Conservation (phyloP, 192 early-diverging fungal species). For the Gigaspora rosea region DNA sequence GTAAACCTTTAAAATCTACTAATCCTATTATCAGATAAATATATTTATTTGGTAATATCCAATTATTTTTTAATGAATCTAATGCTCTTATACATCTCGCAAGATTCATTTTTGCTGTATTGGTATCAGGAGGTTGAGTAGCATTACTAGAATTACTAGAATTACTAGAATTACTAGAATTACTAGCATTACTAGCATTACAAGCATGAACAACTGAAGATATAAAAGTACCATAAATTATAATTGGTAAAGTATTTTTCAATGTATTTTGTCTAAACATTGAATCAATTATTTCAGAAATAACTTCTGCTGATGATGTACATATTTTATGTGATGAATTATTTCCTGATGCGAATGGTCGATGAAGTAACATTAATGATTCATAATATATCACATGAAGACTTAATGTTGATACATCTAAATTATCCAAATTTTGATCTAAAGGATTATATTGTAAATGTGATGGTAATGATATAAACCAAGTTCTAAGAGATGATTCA, state of each 20-base stretch:
- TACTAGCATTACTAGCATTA: too few relatives aligned
- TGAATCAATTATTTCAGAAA: conserved; percentile 41
- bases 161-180: too few relatives aligned
- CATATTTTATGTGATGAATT: conserved; percentile 38
- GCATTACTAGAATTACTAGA: too few relatives aligned
- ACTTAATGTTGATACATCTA: conserved; percentile 30
- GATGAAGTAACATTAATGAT: conserved; percentile 53
- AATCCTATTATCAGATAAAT: conserved; percentile 5
- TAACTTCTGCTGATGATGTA: conserved; percentile 38
- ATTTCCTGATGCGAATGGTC: conserved; percentile 47
- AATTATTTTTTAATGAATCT: conserved; percentile 18
- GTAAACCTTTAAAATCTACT: conserved; percentile 20
- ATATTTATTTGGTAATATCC: conserved; percentile 15
- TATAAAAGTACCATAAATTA: conserved; percentile 43
- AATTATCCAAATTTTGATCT: conserved; percentile 35
- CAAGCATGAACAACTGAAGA: conserved; percentile 45
- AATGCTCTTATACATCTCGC: conserved; percentile 13
- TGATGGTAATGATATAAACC: conserved; percentile 48
- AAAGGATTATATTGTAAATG: conserved; percentile 50
- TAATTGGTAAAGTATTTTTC: conserved; percentile 37
- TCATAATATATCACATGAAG: conserved; percentile 57
- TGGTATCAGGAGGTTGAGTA: conserved; percentile 30
- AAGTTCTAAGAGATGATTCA: conserved; percentile 44
- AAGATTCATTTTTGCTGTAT: conserved; percentile 35
- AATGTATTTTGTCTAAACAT: conserved; percentile 36